Evolutionary conservation across 805 yeast genomes (phyloP).

Genomic region (Barnettozyma salicaria): DNA sequence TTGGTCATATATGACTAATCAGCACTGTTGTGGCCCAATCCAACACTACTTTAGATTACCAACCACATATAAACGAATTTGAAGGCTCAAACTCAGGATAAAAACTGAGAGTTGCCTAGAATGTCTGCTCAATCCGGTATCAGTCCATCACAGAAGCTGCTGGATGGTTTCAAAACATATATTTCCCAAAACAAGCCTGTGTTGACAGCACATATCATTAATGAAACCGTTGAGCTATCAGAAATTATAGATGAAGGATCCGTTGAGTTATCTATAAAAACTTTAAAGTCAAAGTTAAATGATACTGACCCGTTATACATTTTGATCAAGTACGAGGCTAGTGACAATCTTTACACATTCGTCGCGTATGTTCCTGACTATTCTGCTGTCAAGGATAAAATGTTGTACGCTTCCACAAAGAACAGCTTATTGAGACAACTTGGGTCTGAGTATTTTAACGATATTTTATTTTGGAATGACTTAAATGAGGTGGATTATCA

Average conservation of each 20-base stretch:
- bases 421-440: constrained; percentile 68
- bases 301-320: constrained; percentile 45
- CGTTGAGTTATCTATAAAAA: constrained; percentile 32
- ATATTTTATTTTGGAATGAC: constrained; percentile 30
- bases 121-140: constrained; percentile 73
- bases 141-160: constrained; percentile 37
- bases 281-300: constrained; percentile 28
- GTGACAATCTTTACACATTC: constrained; percentile 39
- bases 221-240: constrained; percentile 32
- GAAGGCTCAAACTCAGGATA: no score
- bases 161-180: constrained; percentile 39
- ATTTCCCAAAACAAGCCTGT: constrained; percentile 31
- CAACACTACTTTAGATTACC: no score
- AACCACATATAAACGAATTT: no score
- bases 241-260: constrained; percentile 28
- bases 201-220: constrained; percentile 32
- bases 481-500: constrained; percentile 33
- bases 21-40: no score
- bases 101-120: no score
- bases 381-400: constrained; percentile 76
- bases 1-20: no score
- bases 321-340: constrained; percentile 34
- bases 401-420: constrained; percentile 91
- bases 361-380: constrained; percentile 82
- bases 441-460: constrained; percentile 45